Percentiles rank a stretch among this genome's conserved stretches.
Evolutionary conservation across 2,329 filamentous ascomycete genomes (phyloP).

Genomic region (Colletotrichum lindemuthianum): DNA sequence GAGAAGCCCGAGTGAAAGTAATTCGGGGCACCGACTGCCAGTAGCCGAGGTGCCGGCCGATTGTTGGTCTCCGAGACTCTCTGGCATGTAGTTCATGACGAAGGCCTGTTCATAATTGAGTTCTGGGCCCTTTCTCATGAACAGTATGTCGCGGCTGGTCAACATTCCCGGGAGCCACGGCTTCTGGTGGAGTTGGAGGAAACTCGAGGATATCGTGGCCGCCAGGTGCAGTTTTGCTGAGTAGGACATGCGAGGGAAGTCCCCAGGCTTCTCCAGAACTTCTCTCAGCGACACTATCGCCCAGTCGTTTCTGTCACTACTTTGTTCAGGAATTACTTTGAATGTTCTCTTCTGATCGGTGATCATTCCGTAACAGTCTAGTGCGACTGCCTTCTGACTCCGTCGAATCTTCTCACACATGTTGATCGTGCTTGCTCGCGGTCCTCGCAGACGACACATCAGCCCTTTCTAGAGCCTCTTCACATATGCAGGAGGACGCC

Average conservation of each 20-base stretch:
- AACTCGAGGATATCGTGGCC: constrained; percentile 36
- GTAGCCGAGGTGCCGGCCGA: not conserved
- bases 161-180: constrained; percentile 37
- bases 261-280: not conserved
- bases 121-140: constrained; percentile 23
- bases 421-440: not conserved
- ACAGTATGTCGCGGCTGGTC: constrained; percentile 21
- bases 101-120: constrained; percentile 9
- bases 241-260: not conserved
- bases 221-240: constrained; percentile 37
- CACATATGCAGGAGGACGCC: no score
- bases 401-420: not conserved
- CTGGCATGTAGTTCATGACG: constrained; percentile 9
- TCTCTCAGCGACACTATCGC: constrained; percentile 29
- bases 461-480: no score
- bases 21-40: not conserved
- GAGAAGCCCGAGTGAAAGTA: constrained; percentile 38
- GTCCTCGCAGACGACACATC: no score
- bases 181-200: constrained; percentile 40
- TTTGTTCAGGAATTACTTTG: not conserved
- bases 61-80: not conserved
- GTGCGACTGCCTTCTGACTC: not conserved
- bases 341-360: not conserved
- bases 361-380: constrained; percentile 17
- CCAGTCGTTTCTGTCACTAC: not conserved